Evolutionary conservation across 1,284 basidiomycete genomes (phyloP).

Genomic region (Pterulicium gracile): DNA sequence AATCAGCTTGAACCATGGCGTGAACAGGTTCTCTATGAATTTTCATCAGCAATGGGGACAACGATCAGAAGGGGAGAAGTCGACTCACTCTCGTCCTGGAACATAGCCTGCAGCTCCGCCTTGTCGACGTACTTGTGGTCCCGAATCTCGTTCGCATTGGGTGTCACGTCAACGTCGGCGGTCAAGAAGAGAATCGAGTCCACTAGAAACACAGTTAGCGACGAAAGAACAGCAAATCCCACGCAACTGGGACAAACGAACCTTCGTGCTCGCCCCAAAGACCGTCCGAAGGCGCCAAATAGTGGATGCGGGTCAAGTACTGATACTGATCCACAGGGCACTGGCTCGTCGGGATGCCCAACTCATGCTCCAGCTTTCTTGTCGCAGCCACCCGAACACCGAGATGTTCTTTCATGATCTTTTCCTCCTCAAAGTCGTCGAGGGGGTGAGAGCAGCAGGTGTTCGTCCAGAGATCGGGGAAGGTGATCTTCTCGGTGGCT

Average conservation of each 20-base stretch:
- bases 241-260: slow-evolving; percentile 27
- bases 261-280: slow-evolving; percentile 99
- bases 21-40: slow-evolving; percentile 72
- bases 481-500: slow-evolving; percentile 97
- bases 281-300: slow-evolving; percentile 88
- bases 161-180: slow-evolving; percentile 74
- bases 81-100: slow-evolving; percentile 64
- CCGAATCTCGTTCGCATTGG: slow-evolving; percentile 89
- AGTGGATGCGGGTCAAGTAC: slow-evolving; percentile 95
- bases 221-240: no score
- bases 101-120: slow-evolving; percentile 84
- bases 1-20: slow-evolving; percentile 99
- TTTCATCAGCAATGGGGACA: slow-evolving; percentile 8
- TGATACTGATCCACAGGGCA: slow-evolving; percentile 83
- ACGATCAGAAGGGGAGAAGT: not conserved
- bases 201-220: slow-evolving; percentile 37
- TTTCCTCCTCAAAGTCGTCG: slow-evolving; percentile 80
- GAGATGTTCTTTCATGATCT: slow-evolving; percentile 69
- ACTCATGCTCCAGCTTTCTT: slow-evolving; percentile 93
- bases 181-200: slow-evolving; percentile 98
- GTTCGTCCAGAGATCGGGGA: slow-evolving; percentile 99
- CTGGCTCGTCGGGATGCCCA: slow-evolving; percentile 80
- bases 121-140: slow-evolving; percentile 90
- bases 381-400: slow-evolving; percentile 87
- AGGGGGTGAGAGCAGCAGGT: slow-evolving; percentile 98